phyloP scores from a whole-genome alignment of 495 filamentous ascomycete genomes.

The Penicillium steckii region DNA sequence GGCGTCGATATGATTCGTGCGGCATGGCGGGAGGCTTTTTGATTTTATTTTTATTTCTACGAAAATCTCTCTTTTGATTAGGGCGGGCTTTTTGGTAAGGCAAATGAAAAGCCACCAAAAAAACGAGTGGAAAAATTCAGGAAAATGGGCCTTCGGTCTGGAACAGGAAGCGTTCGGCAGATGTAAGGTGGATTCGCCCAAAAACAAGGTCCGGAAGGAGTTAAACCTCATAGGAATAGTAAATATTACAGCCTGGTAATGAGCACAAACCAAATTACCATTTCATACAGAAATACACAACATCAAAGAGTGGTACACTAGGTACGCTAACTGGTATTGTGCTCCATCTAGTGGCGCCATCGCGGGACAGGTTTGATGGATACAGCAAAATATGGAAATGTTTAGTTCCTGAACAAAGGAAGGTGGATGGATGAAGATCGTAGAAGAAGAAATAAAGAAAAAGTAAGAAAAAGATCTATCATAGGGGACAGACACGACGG shows the following conservation, averaged over 20 bases:
- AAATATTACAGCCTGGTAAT: not conserved
- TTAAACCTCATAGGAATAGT: not conserved
- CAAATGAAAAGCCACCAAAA: not conserved
- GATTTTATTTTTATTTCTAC: not conserved
- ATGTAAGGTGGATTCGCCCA: constrained; percentile 18
- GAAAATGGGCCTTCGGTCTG: constrained; percentile 12
- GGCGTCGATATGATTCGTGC: constrained; percentile 21
- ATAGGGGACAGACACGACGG: constrained; percentile 4
- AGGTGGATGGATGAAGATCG: not conserved
- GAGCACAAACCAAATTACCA: no score
- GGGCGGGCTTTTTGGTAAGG: constrained; percentile 1
- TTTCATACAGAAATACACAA: no score
- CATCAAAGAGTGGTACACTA: not conserved
- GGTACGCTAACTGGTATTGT: not conserved
- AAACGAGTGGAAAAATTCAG: not conserved
- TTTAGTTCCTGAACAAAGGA: not conserved
- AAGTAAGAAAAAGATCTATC: constrained; percentile 3
- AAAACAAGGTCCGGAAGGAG: not conserved
- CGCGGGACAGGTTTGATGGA: not conserved
- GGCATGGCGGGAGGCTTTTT: constrained; percentile 10
- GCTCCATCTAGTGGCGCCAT: not conserved
- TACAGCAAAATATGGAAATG: not conserved
- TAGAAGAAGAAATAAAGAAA: constrained; percentile 8
- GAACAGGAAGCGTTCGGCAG: constrained; percentile 23
- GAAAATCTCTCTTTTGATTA: no score